phyloP scores from a whole-genome alignment of 257 asterid genomes.

The Vinca minor region DNA sequence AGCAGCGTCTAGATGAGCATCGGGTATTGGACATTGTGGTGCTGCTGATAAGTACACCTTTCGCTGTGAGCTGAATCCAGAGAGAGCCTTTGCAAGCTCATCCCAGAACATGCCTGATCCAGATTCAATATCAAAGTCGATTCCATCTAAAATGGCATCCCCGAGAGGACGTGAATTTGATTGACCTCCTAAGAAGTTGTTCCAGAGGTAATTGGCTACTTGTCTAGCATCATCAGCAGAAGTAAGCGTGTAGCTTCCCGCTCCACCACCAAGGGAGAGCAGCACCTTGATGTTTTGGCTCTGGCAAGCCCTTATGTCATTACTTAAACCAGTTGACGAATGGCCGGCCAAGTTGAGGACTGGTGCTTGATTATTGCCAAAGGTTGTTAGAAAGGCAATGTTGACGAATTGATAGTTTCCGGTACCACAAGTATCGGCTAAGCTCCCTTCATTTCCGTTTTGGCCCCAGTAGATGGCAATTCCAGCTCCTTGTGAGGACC shows the following conservation, averaged over 20 bases:
- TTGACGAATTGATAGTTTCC: conserved; percentile 35
- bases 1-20: conserved; percentile 28
- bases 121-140: conserved; percentile 41
- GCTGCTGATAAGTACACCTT: no score
- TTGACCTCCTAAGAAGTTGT: conserved; percentile 33
- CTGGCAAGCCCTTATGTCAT: conserved; percentile 18
- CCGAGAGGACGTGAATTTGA: conserved; percentile 36
- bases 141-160: conserved; percentile 41
- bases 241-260: conserved; percentile 34
- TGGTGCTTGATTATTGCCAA: no score
- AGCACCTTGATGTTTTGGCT: no score
- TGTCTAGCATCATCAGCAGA: conserved; percentile 35
- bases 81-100: conserved; percentile 22
- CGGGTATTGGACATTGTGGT: conserved; percentile 38
- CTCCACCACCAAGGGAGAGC: conserved; percentile 22
- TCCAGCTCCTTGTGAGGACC: conserved; percentile 16
- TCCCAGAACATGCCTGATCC: conserved; percentile 32
- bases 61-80: conserved; percentile 17
- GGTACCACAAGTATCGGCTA: conserved; percentile 40
- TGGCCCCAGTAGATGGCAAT: conserved; percentile 63
- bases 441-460: conserved; percentile 37
- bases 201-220: conserved; percentile 42
- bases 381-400: conserved; percentile 37
- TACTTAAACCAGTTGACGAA: conserved; percentile 18
- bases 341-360: conserved; percentile 56